Base-by-base conservation (phyloP, 2,329 filamentous ascomycete genomes). In the Sclerotinia borealis region DNA sequence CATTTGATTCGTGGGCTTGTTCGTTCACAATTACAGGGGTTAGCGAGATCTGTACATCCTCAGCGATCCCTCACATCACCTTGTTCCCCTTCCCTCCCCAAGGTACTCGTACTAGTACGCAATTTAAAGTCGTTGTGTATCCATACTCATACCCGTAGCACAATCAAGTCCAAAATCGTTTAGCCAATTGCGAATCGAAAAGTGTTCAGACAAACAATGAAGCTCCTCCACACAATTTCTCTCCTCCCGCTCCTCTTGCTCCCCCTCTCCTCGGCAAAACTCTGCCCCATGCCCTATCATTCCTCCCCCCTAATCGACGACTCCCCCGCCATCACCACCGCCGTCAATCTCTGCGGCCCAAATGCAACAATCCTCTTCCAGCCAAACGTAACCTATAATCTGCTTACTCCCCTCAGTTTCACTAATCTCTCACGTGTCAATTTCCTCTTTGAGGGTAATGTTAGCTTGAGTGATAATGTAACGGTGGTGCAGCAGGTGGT, bases 381-480 rank as follows among this genome's bases (percentile, higher is more conserved):
- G 10, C 36, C 17, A 19, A 50, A 59, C 19, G 17, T 63, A 10
- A 63, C 61, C 0, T 59, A 63, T 8, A 36, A 63, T 29, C 36
- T 63, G 3, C 47, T 63, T 6, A 63, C 54, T 1, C 51, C 61
- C 4, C 52, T 59, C 7, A 25, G 4, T 13, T 63, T 63, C 15
- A 34, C 10, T 2, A 43, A 59, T 34, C 52, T 63, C 27, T n/a
- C 19, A 1, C 27, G 22, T n/a, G 52, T 50, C 8, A 39, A 36
- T 1, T 56, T 62, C 34, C 19, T 31, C 1, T 56, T 62, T 3
- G 29, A 62, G 49, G 60, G 60, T 3, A 62, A 62, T 56, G 2
- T 62, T n/a, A 56, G 39, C 7, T 39, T 62, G 50, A 62, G 59
- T 22, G 50, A 62, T 13, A 56, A 62, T 62, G 50, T 62, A 1